Evolutionary conservation across 352 stramenopile species (phyloP), one percentile per base, ranked within the genome.

Genomic region (Phytophthora sp.): DNA sequence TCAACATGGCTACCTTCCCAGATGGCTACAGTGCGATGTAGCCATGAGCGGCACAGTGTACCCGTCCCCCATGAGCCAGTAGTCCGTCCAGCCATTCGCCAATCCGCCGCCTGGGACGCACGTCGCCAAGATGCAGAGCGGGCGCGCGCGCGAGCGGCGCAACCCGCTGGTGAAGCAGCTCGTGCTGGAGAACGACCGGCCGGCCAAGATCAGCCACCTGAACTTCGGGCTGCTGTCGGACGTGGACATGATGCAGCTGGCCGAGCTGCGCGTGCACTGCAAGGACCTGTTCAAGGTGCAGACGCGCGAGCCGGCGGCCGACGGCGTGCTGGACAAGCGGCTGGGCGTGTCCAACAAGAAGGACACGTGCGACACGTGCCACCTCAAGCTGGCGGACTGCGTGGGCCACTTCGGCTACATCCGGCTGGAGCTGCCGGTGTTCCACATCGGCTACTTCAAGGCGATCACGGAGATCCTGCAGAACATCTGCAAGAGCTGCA

Each of bases 391-490:
- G 24, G 79, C 91, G 10, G 97, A 99, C 71, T 99, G 97, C 70
- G 95, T 98, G 5, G 98, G 98, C 13, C 97, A 99, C 73, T 99
- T 98, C 83, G 98, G 98, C 17, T 98, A 99, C 83, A 99, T 99
- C 71, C 89, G 97, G 50, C 76, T 99, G 28, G 93, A 97, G 63
- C 87, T 99, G 28, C 98, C 98, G 0, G 97, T 99, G 53, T 99
- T 99, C 74, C 98, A 99, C 81, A 99, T 99, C 76, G 98, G 98
- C 5, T 99, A 99, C 75, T 98, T 99, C 69, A 99, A 99, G 61
- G 95, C 98, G 62, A 99, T 97, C 44, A 91, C 99, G 11, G 91
- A 97, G 49, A 91, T 99, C 15, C 74, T 99, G 28, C 97, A 99
- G 72, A 99, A 97, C 68, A 99, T 99, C 46, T 99, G 98, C 66